These are phyloP conservation scores for Daldinia grandis DNA, from an alignment of 495 filamentous ascomycete genomes.

Conservation along the genomic window DNA sequence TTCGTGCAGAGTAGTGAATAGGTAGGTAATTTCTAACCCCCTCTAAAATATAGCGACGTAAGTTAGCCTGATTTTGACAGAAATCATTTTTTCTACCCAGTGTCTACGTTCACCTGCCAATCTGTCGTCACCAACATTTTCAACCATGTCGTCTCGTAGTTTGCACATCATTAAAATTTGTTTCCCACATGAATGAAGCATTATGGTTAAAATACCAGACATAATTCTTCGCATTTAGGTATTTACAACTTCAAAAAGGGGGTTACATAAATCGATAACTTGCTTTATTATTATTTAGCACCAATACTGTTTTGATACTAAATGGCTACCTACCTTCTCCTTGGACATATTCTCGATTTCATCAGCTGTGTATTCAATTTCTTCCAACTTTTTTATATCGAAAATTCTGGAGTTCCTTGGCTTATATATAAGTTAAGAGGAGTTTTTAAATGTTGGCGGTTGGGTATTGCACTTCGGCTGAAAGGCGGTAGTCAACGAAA, in stretches of 20 bases:
- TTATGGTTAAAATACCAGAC: too few relatives aligned
- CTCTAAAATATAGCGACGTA: background rate
- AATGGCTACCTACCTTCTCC: too few relatives aligned
- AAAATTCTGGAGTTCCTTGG: background rate
- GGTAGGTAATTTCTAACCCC: background rate
- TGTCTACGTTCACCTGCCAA: background rate
- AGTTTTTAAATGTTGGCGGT: background rate
- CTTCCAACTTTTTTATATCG: background rate
- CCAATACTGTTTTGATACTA: too few relatives aligned
- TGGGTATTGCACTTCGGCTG: background rate
- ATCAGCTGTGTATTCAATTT: background rate
- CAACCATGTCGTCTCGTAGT: too few relatives aligned
- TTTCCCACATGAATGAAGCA: too few relatives aligned
- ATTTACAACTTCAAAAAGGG: too few relatives aligned
- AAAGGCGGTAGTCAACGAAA: too few relatives aligned
- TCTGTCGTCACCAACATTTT: too few relatives aligned
- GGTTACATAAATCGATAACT: too few relatives aligned
- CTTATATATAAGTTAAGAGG: background rate
- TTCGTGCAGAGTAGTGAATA: background rate
- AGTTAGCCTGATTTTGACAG: background rate
- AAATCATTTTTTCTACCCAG: background rate
- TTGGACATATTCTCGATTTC: background rate
- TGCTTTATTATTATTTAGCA: too few relatives aligned
- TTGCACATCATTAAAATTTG: too few relatives aligned
- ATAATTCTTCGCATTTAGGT: too few relatives aligned